Evolutionary conservation across 768 basidiomycete genomes (phyloP).

Genomic region (Paxillus ammoniavirescens): DNA sequence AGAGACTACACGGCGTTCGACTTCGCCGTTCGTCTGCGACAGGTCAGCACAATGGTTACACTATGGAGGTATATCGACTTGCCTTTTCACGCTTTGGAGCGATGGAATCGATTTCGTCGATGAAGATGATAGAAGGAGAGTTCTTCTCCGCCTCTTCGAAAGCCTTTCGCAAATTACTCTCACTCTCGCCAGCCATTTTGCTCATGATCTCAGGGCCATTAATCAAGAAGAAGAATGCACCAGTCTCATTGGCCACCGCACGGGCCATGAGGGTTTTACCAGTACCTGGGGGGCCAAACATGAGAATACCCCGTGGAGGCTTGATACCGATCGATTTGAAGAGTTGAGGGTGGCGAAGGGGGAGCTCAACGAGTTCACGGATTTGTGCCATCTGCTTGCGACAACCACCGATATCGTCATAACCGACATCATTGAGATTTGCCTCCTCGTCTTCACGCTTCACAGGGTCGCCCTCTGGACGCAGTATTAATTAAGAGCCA

Average conservation of each 20-base stretch:
- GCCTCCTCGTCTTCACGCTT: slow-evolving; percentile 99
- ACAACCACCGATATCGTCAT: slow-evolving; percentile 99
- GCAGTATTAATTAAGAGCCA: slow-evolving; percentile 3
- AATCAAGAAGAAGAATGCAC: slow-evolving; percentile 99
- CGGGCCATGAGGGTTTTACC: slow-evolving; percentile 99
- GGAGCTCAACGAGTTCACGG: slow-evolving; percentile 97
- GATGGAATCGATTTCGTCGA: slow-evolving; percentile 99
- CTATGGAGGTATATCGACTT: slow-evolving; percentile 6
- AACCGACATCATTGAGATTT: slow-evolving; percentile 94
- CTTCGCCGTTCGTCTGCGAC: slow-evolving; percentile 93
- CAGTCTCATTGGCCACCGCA: slow-evolving; percentile 98
- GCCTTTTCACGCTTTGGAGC: slow-evolving; percentile 99
- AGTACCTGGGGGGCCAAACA: slow-evolving; percentile 98
- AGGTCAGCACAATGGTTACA: slow-evolving; percentile 5
- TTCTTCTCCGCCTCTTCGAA: slow-evolving; percentile 99
- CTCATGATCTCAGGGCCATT: slow-evolving; percentile 99
- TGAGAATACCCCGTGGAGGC: slow-evolving; percentile 96
- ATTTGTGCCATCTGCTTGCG: slow-evolving; percentile 99
- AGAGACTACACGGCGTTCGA: slow-evolving; percentile 98
- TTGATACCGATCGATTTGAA: slow-evolving; percentile 99
- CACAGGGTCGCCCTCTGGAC: slow-evolving; percentile 91
- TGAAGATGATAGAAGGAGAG: slow-evolving; percentile 99
- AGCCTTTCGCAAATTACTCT: slow-evolving; percentile 96
- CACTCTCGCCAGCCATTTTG: slow-evolving; percentile 99
- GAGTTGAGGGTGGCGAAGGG: slow-evolving; percentile 95